Evolutionary conservation across 257 asterid genomes (phyloP).

Genomic region (Lavandula angustifolia): DNA sequence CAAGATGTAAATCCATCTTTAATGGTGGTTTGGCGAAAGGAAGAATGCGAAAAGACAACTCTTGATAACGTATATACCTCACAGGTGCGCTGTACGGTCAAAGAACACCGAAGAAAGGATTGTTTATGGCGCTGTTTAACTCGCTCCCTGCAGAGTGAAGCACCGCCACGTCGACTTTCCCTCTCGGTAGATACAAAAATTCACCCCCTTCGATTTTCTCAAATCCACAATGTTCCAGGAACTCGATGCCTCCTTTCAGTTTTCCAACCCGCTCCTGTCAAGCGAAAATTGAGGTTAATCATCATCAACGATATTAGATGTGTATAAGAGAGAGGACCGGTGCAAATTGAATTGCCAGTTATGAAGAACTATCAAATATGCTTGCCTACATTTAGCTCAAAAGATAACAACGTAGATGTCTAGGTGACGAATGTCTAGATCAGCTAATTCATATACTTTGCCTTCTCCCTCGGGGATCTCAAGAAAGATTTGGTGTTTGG

Average conservation of each 20-base stretch:
- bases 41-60: not conserved
- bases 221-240: constrained; percentile 90
- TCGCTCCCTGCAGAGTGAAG: constrained; percentile 91
- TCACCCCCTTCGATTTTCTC: constrained; percentile 91
- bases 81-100: constrained; percentile 28
- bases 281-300: constrained; percentile 9
- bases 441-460: not conserved
- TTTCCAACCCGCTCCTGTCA: constrained; percentile 94
- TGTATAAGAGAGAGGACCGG: not conserved
- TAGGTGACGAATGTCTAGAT: not conserved
- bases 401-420: no score
- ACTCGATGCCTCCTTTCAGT: constrained; percentile 81
- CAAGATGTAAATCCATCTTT: not conserved
- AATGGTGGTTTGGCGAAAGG: constrained; percentile 11
- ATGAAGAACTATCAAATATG: not conserved
- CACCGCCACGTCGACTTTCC: constrained; percentile 80
- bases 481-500: not conserved
- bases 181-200: constrained; percentile 71
- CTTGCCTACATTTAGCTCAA: not conserved
- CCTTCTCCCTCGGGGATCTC: not conserved
- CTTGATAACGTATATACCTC: not conserved
- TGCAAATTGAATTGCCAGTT: not conserved
- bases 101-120: constrained; percentile 94
- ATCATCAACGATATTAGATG: constrained; percentile 8
- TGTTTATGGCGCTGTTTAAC: constrained; percentile 80